Base-by-base conservation (phyloP, 2,329 filamentous ascomycete genomes). In the Neonectria faginata region DNA sequence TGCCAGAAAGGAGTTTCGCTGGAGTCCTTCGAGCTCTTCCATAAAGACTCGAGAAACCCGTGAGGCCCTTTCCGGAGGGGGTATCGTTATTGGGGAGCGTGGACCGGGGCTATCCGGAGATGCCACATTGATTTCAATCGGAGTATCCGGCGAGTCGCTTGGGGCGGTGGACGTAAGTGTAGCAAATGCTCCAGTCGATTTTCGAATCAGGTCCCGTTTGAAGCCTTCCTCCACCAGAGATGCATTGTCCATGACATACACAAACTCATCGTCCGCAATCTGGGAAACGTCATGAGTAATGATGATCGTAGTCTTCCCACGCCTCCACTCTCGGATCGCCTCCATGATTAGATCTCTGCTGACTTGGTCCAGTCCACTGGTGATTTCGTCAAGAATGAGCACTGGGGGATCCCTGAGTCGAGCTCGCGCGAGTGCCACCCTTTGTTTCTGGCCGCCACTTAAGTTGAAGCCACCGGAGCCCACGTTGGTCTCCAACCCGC, bases 271-370 rank as follows among this genome's bases (percentile, higher is more conserved):
- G 0, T 88, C 80, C 5, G 80, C 77, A 10, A 98, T 95, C 69
- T 95, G 91, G 0, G 88, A 86, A 33, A 96, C 86, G 68, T 98
- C 93, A 73, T 98, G 95, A 0, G 96, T 97, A 71, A 98, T 95
- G 69, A 98, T 88, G 56, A 98, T 92, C 0, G 95, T 98, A 0
- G 94, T 97, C 76, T 92, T 96, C 0, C 87, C 90, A 39, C 80
- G 82, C 22, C 96, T 86, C 95, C 94, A 97, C 20, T 85, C 74
- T 8, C 93, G 85, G 57, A 97, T 90, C 0, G 89, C 88, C 45
- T 91, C 87, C 84, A 97, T 90, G 41, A 97, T 86, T 12, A 89
- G 78, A 0, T 80, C 80, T 65, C 90, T 86, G 60, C 86, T 94
- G 10, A 86, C 83, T n/a, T 89, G 87, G 71, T 98, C 95, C 10